Evolutionary conservation across 2,329 filamentous ascomycete species (phyloP).

Genomic region (Penicillium sp.): DNA sequence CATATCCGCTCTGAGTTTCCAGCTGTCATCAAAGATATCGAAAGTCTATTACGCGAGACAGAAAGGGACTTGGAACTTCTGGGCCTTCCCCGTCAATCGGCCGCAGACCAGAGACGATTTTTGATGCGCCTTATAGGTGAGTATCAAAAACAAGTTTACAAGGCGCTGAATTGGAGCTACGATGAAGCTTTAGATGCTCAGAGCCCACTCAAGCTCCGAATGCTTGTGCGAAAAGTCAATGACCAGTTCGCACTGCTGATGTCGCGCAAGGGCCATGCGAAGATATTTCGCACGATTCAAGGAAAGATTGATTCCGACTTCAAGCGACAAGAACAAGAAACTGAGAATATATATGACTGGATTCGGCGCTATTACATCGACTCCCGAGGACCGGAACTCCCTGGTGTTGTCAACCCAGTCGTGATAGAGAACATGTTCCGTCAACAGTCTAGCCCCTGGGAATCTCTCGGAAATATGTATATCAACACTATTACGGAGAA

Average conservation of each 20-base stretch:
- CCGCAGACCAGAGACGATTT: constrained; percentile 18
- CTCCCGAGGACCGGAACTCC: constrained; percentile 21
- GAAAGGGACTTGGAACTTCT: constrained; percentile 21
- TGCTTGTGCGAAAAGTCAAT: constrained; percentile 14
- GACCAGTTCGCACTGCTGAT: too few relatives aligned
- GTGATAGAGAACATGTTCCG: constrained; percentile 21
- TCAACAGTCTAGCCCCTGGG: constrained; percentile 18
- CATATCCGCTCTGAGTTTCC: constrained; percentile 25
- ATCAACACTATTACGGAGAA: too few relatives aligned
- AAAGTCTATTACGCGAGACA: constrained; percentile 17
- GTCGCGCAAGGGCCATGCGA: constrained; percentile 10
- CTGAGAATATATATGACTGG: constrained; percentile 17
- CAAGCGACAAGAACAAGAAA: neutral
- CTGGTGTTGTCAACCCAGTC: constrained; percentile 19
- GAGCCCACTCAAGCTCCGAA: constrained; percentile 17
- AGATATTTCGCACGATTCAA: constrained; percentile 7
- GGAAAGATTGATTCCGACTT: constrained; percentile 7
- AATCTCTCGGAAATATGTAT: too few relatives aligned
- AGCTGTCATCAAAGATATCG: constrained; percentile 14
- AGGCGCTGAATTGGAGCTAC: constrained; percentile 18
- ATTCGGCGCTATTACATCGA: constrained; percentile 18
- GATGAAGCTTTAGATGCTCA: neutral
- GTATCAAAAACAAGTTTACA: constrained; percentile 15
- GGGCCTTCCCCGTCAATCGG: constrained; percentile 14
- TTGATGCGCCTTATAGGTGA: constrained; percentile 9